Evolutionary conservation across 164 flowering plant species (phyloP), one percentile per base, ranked within the genome.

Genomic region (Vitis rupestris): DNA sequence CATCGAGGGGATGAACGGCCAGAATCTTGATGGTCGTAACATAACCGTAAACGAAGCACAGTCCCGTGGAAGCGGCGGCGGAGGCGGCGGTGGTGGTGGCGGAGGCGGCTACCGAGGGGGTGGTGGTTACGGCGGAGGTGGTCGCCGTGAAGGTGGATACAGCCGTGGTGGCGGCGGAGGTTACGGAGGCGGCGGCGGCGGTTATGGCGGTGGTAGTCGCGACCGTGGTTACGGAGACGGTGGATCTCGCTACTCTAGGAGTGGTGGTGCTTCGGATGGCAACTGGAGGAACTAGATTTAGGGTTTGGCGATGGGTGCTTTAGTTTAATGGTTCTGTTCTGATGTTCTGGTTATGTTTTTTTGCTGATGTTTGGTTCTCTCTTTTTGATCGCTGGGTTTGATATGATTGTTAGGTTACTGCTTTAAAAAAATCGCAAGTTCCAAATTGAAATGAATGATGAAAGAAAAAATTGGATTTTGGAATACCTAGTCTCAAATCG

Each of bases 31-130:
- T 23, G 90, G 87, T 14, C 81, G 90, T 12, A 82, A 73, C 67
- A 86, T 86, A 53, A 86, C 87, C 11, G 90, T 86, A 3, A 82
- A 84, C 76, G 84, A 86, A 66, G 87, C 90, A n/a, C 87, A 82
- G 74, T 80, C 89, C 11, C 85, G 85, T 44, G 82, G 83, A 7
- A 69, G 87, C 64, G 85, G 85, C 1, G 86, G 88, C 1, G 80
- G 82, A 1, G 76, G 81, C 27, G 78, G 81, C 9, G 10, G 75
- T 6, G 78, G 76, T n/a, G 78, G 78, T 17, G 66, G 73, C 1
- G 63, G 80, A 0, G 64, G 70, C 5, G 53, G 70, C 2, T 59
- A 77, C 10, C 73, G 81, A 3, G 70, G 76, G 0, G 75, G 78
- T 1, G 72, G 79, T 2, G 69, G 62, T 1, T 63, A 73, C 3